Evolutionary conservation across 2,329 filamentous ascomycete species (phyloP).

Genomic region (Neurospora sp.): DNA sequence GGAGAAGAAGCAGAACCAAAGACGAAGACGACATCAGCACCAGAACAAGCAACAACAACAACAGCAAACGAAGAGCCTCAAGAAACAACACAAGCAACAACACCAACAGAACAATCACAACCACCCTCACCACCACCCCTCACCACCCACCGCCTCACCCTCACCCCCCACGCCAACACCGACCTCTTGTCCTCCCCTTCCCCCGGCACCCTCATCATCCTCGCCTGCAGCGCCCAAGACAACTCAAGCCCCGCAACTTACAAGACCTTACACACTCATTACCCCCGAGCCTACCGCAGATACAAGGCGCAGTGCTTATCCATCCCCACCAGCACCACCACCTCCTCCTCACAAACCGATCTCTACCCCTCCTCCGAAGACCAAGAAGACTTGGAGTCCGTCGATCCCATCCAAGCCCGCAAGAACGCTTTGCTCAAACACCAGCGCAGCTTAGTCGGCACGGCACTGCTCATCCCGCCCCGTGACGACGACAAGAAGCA

Average conservation of each 20-base stretch:
- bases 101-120: background rate
- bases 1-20: background rate
- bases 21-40: background rate
- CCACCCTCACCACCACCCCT: background rate
- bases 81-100: background rate
- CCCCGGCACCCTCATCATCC: conserved; percentile 13
- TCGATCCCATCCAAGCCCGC: background rate
- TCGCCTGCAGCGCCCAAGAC: conserved; percentile 16
- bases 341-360: background rate
- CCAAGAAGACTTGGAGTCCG: background rate
- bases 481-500: background rate
- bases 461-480: conserved; percentile 13
- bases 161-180: conserved; percentile 7
- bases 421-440: background rate
- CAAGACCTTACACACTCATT: conserved; percentile 7
- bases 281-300: conserved; percentile 10
- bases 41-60: background rate
- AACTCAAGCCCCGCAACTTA: conserved; percentile 13
- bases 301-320: conserved; percentile 12
- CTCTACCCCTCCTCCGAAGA: background rate
- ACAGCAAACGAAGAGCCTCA: background rate
- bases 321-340: background rate
- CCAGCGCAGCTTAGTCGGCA: conserved; percentile 8
- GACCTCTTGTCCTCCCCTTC: conserved; percentile 12
- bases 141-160: background rate